Evolutionary conservation across 306 rosid species (phyloP).

Genomic region (Vigna mungo): DNA sequence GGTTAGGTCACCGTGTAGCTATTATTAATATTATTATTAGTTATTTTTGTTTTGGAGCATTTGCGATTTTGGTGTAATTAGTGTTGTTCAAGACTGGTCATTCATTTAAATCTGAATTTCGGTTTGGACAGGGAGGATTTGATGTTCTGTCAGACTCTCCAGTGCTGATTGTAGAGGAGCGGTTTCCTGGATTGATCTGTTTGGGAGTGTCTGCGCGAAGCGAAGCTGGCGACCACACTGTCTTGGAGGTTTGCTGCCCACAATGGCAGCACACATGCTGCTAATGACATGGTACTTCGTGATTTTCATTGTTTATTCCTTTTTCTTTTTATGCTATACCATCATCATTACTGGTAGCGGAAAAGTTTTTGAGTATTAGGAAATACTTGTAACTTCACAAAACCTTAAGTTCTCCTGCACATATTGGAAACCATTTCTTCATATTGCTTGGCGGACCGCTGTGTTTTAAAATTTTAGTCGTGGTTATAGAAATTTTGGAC

Average conservation of each 20-base stretch:
- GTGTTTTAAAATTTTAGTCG: background rate
- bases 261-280: constrained; percentile 80
- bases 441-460: background rate
- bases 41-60: background rate
- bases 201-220: constrained; percentile 48
- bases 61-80: constrained; percentile 18
- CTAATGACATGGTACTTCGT: constrained; percentile 74
- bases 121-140: constrained; percentile 65
- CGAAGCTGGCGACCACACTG: constrained; percentile 75
- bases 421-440: background rate
- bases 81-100: constrained; percentile 3
- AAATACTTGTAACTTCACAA: background rate
- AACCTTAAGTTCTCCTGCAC: background rate
- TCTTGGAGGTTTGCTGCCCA: constrained; percentile 83
- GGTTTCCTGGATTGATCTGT: constrained; percentile 46
- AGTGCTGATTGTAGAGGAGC: constrained; percentile 69
- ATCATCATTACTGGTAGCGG: background rate
- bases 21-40: background rate
- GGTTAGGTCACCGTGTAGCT: constrained; percentile 11
- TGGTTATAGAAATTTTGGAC: constrained; percentile 21
- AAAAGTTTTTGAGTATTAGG: background rate
- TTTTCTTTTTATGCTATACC: background rate
- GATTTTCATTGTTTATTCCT: constrained; percentile 5
- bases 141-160: constrained; percentile 53
- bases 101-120: constrained; percentile 46